phyloP scores from a whole-genome alignment of 2,329 filamentous ascomycete species.

The Verticillium albo-atrum region DNA sequence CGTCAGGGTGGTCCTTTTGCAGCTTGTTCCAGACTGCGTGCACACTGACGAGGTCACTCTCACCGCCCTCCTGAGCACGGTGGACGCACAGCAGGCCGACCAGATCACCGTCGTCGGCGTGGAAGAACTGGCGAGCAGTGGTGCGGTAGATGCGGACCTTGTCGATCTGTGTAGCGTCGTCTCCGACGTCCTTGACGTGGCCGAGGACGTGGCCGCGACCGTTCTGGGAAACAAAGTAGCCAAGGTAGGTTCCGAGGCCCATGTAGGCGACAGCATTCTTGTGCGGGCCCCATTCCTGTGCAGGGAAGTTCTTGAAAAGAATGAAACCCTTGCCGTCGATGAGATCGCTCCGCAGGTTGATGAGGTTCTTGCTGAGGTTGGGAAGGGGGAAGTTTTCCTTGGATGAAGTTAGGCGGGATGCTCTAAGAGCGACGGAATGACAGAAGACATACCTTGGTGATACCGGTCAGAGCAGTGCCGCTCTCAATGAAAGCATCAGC shows the following conservation, averaged over 20 bases:
- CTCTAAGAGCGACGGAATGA: background rate
- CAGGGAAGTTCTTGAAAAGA: conserved; percentile 81
- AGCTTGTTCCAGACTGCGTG: conserved; percentile 81
- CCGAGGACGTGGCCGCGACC: conserved; percentile 79
- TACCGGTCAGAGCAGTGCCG: conserved; percentile 65
- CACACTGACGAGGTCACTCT: conserved; percentile 74
- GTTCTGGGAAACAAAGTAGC: conserved; percentile 87
- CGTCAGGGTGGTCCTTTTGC: conserved; percentile 69
- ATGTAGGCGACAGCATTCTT: conserved; percentile 89
- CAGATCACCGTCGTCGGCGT: conserved; percentile 77
- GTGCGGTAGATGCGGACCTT: conserved; percentile 88
- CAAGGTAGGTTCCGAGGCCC: conserved; percentile 79
- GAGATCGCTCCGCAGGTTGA: conserved; percentile 33
- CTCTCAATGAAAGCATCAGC: conserved; percentile 66
- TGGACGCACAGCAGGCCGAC: conserved; percentile 81
- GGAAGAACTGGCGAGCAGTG: conserved; percentile 80
- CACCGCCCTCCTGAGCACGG: conserved; percentile 73
- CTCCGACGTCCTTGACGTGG: conserved; percentile 84
- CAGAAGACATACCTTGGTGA: conserved; percentile 26
- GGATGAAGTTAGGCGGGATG: background rate
- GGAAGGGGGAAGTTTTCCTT: conserved; percentile 40
- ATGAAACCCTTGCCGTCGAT: conserved; percentile 86
- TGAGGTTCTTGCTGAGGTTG: conserved; percentile 29
- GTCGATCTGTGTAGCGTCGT: conserved; percentile 76
- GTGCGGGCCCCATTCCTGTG: conserved; percentile 67